Evolutionary conservation across 768 basidiomycete genomes (phyloP).

Genomic region (Lentinula raphanica): DNA sequence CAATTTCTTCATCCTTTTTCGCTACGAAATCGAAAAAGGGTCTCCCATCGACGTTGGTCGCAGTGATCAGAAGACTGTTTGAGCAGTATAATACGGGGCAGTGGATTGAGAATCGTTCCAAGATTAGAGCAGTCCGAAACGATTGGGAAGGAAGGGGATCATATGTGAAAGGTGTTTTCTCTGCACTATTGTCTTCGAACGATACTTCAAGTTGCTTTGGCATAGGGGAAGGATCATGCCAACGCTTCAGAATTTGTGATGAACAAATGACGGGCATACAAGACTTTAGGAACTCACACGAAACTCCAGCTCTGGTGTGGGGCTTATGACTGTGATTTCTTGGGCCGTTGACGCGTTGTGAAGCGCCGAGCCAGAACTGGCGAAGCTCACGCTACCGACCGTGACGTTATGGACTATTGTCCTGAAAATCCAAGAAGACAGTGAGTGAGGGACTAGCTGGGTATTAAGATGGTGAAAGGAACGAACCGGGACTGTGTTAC

Average conservation of each 20-base stretch:
- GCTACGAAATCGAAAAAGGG: slow-evolving; percentile 74
- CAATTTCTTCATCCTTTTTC: slow-evolving; percentile 55
- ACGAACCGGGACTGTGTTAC: slow-evolving; percentile 23
- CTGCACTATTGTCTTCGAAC: neutral
- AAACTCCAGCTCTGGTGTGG: slow-evolving; percentile 50
- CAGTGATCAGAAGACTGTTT: slow-evolving; percentile 62
- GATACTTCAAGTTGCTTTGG: slow-evolving; percentile 14
- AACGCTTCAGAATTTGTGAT: slow-evolving; percentile 38
- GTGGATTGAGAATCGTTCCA: slow-evolving; percentile 66
- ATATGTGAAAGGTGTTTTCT: slow-evolving; percentile 37
- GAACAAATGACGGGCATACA: neutral
- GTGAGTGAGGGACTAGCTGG: slow-evolving; percentile 5
- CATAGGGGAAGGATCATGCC: slow-evolving; percentile 66
- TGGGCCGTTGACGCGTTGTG: slow-evolving; percentile 81
- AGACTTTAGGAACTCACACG: slow-evolving; percentile 29
- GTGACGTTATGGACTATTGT: slow-evolving; percentile 71
- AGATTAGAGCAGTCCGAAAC: slow-evolving; percentile 72
- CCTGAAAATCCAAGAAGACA: slow-evolving; percentile 22
- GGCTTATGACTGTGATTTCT: slow-evolving; percentile 72
- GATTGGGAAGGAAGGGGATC: slow-evolving; percentile 65
- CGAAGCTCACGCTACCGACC: slow-evolving; percentile 76
- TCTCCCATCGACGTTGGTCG: slow-evolving; percentile 55
- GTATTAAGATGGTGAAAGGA: neutral
- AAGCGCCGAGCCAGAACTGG: slow-evolving; percentile 64
- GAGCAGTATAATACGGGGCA: slow-evolving; percentile 69